Conservation (phyloP, 495 filamentous ascomycete genomes). For the Cercophora newfieldiana region DNA sequence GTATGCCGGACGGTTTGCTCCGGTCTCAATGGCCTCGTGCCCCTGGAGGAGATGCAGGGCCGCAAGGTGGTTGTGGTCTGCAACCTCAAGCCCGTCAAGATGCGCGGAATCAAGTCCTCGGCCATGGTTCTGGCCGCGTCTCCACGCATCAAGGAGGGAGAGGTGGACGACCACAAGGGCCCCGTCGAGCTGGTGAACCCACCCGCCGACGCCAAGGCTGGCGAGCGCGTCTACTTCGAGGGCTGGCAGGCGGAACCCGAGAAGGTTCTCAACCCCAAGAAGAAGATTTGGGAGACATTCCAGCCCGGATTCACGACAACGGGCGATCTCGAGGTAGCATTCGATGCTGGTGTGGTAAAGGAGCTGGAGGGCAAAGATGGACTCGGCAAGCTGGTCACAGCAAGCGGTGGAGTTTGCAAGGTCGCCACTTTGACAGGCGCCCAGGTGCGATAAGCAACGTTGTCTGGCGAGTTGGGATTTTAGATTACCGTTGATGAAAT, state of each 20-base stretch:
- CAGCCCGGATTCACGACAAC: slow-evolving; percentile 94
- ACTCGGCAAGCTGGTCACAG: slow-evolving; percentile 68
- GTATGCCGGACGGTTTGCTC: slow-evolving; percentile 94
- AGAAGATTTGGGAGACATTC: slow-evolving; percentile 96
- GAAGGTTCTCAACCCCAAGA: slow-evolving; percentile 93
- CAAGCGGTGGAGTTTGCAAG: slow-evolving; percentile 69
- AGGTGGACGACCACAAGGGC: slow-evolving; percentile 79
- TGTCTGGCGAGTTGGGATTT: not conserved
- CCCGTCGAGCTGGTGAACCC: slow-evolving; percentile 91
- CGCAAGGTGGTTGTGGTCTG: slow-evolving; percentile 93
- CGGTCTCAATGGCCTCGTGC: slow-evolving; percentile 87
- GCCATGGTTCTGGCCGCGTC: slow-evolving; percentile 98
- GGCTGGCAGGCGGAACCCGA: slow-evolving; percentile 93
- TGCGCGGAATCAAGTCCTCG: slow-evolving; percentile 92
- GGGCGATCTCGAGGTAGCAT: slow-evolving; percentile 71
- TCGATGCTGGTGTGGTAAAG: slow-evolving; percentile 48
- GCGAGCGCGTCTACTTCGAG: slow-evolving; percentile 88
- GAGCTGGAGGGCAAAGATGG: slow-evolving; percentile 58
- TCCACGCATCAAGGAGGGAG: slow-evolving; percentile 72
- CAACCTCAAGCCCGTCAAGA: slow-evolving; percentile 98
- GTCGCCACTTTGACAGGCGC: slow-evolving; percentile 73
- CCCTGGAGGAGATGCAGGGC: slow-evolving; percentile 92
- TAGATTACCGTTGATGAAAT: not conserved
- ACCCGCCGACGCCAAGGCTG: slow-evolving; percentile 73
- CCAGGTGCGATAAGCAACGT: slow-evolving; percentile 59